Percentiles rank a stretch among this genome's conserved stretches.
These are phyloP conservation scores for Colletotrichum cordylinicola DNA, from an alignment of 2,329 filamentous ascomycete genomes.

Conservation along the genomic window DNA sequence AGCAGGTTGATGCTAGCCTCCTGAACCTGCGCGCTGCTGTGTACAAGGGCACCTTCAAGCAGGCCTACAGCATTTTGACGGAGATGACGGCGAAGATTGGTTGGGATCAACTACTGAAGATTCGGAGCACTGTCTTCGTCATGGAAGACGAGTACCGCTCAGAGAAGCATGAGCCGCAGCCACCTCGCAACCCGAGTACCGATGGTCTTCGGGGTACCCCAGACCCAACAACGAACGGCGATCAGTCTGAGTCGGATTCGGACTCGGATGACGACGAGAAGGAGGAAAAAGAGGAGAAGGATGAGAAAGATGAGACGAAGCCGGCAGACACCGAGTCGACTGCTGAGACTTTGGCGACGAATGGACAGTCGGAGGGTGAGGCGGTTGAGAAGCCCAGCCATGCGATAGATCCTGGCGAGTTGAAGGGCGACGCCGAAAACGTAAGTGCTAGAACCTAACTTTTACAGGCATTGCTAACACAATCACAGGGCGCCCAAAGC, in stretches of 20 bases:
- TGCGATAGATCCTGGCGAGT: conserved; percentile 77
- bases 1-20: conserved; percentile 86
- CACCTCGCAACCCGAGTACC: conserved; percentile 78
- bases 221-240: conserved; percentile 58
- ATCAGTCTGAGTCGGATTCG: conserved; percentile 31
- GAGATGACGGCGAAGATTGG: conserved; percentile 97
- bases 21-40: conserved; percentile 84
- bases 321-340: conserved; percentile 30
- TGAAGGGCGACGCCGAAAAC: conserved; percentile 77
- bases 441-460: conserved; percentile 44
- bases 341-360: conserved; percentile 31
- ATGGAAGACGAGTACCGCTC: conserved; percentile 99
- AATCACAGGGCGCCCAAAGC: conserved; percentile 61
- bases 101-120: conserved; percentile 95
- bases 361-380: conserved; percentile 41
- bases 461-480: conserved; percentile 21
- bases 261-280: conserved; percentile 32
- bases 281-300: conserved; percentile 34
- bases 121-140: conserved; percentile 95
- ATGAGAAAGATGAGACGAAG: conserved; percentile 36
- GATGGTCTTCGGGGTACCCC: conserved; percentile 78
- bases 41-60: conserved; percentile 94
- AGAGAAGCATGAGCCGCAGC: conserved; percentile 73
- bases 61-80: conserved; percentile 91
- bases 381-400: conserved; percentile 79